phyloP scores from a whole-genome alignment of 108 stramenopile genomes.

The Fragilariopsis cylindrus region DNA sequence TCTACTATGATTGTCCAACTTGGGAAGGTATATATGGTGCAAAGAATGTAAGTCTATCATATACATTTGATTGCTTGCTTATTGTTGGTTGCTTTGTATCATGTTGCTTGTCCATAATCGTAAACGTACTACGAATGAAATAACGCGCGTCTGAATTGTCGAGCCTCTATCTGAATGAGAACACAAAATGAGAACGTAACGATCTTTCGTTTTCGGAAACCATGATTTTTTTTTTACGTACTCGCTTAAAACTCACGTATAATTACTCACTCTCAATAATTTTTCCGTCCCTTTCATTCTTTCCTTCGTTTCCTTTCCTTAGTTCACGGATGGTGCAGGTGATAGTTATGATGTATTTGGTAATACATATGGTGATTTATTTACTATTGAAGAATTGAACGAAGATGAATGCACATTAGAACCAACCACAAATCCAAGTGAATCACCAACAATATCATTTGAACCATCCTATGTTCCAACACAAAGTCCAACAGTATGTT shows the following conservation, averaged over 20 bases:
- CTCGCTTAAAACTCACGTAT: too few relatives aligned
- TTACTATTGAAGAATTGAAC: background rate
- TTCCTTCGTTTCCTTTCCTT: background rate
- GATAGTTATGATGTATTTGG: background rate
- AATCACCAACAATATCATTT: background rate
- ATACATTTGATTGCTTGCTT: too few relatives aligned
- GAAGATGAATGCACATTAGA: background rate
- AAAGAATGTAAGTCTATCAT: background rate
- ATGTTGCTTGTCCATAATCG: too few relatives aligned
- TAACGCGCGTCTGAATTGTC: too few relatives aligned
- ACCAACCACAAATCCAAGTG: background rate
- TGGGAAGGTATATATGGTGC: background rate
- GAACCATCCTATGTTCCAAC: slow-evolving; percentile 13
- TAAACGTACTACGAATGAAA: too few relatives aligned
- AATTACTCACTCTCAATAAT: too few relatives aligned
- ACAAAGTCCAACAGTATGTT: slow-evolving; percentile 16
- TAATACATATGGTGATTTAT: background rate
- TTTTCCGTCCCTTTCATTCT: too few relatives aligned
- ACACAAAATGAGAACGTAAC: too few relatives aligned
- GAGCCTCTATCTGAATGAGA: too few relatives aligned
- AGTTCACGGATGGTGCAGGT: background rate
- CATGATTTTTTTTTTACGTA: too few relatives aligned
- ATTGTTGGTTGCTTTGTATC: too few relatives aligned
- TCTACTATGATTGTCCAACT: background rate
- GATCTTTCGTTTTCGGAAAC: too few relatives aligned